These are phyloP conservation scores for Anthracocystis walkeri DNA, from an alignment of 1,284 basidiomycete genomes.

Conservation along the genomic window DNA sequence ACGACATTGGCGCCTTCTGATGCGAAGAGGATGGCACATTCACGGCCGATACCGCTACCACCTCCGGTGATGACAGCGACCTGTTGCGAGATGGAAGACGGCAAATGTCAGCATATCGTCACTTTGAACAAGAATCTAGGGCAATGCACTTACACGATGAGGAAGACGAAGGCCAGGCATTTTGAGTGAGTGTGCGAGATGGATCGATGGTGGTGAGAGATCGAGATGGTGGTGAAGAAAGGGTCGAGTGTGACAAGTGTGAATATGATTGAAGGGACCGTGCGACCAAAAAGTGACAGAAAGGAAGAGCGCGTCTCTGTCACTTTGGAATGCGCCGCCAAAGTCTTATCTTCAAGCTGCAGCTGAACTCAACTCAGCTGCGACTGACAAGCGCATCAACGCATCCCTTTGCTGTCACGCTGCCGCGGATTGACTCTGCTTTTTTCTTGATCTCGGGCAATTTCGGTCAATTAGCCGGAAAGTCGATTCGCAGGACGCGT, in stretches of 20 bases:
- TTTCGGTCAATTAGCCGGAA: slow-evolving; percentile 14
- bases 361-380: no score
- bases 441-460: slow-evolving; percentile 11
- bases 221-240: slow-evolving; percentile 1
- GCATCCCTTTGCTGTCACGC: background rate
- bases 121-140: background rate
- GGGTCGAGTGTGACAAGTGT: background rate
- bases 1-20: slow-evolving; percentile 88
- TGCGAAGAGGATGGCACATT: slow-evolving; percentile 91
- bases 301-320: slow-evolving; percentile 11
- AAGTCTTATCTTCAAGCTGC: background rate
- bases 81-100: slow-evolving; percentile 55
- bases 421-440: slow-evolving; percentile 9
- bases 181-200: slow-evolving; percentile 7
- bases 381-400: no score
- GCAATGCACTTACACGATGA: slow-evolving; percentile 32
- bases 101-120: background rate
- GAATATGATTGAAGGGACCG: background rate
- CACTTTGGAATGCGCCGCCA: background rate
- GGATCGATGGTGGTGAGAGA: slow-evolving; percentile 10
- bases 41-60: slow-evolving; percentile 87
- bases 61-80: slow-evolving; percentile 84
- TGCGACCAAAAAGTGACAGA: background rate
- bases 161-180: slow-evolving; percentile 57
- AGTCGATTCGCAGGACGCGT: background rate